Evolutionary conservation across 148 eudicot genomes (phyloP).

Genomic region (Euryodendron excelsum): DNA sequence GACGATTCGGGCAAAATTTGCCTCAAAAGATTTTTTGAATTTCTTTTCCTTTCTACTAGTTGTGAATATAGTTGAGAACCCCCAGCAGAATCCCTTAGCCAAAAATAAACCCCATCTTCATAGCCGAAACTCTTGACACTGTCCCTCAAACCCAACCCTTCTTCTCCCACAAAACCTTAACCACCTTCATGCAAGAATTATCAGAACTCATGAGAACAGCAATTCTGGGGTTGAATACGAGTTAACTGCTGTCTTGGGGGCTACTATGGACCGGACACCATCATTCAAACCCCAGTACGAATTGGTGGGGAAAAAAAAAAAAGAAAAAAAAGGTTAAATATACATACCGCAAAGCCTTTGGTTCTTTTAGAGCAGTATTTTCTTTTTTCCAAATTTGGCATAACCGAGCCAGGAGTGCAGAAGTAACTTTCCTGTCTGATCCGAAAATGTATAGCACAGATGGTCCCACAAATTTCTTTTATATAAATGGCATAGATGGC

Average conservation of each 20-base stretch:
- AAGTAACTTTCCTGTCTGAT: neutral
- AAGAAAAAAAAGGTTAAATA: neutral
- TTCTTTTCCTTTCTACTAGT: neutral
- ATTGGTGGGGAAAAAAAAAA: neutral
- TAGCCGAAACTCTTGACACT: neutral
- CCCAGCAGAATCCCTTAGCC: neutral
- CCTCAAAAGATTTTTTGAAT: neutral
- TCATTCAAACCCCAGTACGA: no score
- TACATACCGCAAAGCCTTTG: neutral
- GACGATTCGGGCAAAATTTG: neutral
- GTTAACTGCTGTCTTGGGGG: neutral
- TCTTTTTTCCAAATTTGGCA: no score
- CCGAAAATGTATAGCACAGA: neutral
- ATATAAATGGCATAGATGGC: no score
- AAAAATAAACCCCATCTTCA: neutral
- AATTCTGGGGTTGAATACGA: neutral
- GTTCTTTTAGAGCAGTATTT: neutral
- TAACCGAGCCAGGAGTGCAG: neutral
- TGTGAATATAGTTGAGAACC: neutral
- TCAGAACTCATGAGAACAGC: neutral
- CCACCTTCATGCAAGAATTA: neutral
- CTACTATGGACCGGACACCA: neutral
- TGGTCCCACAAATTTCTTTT: no score
- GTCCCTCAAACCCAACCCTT: neutral
- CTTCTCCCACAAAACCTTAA: neutral